These are phyloP conservation scores for Tubosaeta sp. DNA, from an alignment of 768 basidiomycete genomes.

Conservation along the genomic window DNA sequence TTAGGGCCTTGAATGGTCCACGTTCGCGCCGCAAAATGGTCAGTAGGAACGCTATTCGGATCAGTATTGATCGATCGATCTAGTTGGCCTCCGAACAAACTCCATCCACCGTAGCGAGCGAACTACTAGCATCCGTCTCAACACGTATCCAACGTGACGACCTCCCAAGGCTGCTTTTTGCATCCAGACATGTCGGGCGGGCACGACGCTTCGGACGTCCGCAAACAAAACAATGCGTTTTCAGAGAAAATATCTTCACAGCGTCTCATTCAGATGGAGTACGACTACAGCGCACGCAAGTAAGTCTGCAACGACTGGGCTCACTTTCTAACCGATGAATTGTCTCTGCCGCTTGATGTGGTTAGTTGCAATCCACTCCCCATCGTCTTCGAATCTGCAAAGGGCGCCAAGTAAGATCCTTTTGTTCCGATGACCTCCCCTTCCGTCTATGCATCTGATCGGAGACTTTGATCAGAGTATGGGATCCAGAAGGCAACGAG, in stretches of 20 bases:
- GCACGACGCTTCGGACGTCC: slow-evolving; percentile 1
- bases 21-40: too few species aligned
- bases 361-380: slow-evolving; percentile 93
- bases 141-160: too few species aligned
- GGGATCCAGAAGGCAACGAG: slow-evolving; percentile 92
- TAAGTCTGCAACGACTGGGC: slow-evolving; percentile 38
- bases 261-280: slow-evolving; percentile 76
- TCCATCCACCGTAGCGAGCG: too few species aligned
- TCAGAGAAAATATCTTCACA: slow-evolving; percentile 46
- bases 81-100: not conserved
- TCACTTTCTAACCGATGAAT: slow-evolving; percentile 28
- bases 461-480: slow-evolving; percentile 47
- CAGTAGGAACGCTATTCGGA: too few species aligned
- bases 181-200: not conserved
- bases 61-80: too few species aligned
- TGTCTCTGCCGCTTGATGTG: slow-evolving; percentile 37
- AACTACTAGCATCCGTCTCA: too few species aligned
- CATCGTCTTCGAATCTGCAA: slow-evolving; percentile 87
- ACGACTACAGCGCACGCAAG: slow-evolving; percentile 83
- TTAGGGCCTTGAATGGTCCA: too few species aligned
- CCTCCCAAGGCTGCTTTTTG: not conserved
- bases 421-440: slow-evolving; percentile 27
- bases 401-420: slow-evolving; percentile 80
- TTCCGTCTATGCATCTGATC: not conserved
- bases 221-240: slow-evolving; percentile 10